A percentile compares a stretch with the other conserved stretches of the same genome.
These are phyloP conservation scores for Bipolaris gigantea DNA, from an alignment of 2,329 filamentous ascomycete genomes.

Conservation along the genomic window DNA sequence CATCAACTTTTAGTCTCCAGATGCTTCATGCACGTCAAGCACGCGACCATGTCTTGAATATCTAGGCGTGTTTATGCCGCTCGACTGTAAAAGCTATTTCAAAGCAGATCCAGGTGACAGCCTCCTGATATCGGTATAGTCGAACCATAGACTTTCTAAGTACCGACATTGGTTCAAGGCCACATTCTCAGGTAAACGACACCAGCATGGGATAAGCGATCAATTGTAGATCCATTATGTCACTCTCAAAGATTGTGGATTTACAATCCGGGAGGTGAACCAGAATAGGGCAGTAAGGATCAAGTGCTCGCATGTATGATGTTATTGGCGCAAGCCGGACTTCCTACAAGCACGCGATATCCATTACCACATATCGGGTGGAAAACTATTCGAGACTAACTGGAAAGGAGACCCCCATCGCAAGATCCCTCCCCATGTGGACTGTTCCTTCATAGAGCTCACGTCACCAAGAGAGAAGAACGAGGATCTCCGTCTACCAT, in stretches of 20 bases:
- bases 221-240: neutral
- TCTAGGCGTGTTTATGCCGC: neutral
- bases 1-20: neutral
- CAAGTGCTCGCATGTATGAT: no score
- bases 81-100: neutral
- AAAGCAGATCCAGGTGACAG: no score
- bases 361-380: neutral
- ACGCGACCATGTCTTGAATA: neutral
- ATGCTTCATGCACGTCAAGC: neutral
- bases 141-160: neutral
- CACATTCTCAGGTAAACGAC: neutral
- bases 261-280: neutral
- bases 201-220: neutral
- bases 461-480: neutral
- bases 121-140: no score
- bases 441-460: neutral
- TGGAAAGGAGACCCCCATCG: neutral
- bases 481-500: neutral
- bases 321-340: no score
- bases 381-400: neutral
- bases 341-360: no score
- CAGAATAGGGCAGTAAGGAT: neutral
- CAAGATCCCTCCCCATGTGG: neutral
- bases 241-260: neutral
- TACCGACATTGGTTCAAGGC: neutral